Percentiles rank a stretch among this genome's conserved stretches.
Evolutionary conservation across 441 rosid genomes (phyloP).

Genomic region (Populus trichocarpa): DNA sequence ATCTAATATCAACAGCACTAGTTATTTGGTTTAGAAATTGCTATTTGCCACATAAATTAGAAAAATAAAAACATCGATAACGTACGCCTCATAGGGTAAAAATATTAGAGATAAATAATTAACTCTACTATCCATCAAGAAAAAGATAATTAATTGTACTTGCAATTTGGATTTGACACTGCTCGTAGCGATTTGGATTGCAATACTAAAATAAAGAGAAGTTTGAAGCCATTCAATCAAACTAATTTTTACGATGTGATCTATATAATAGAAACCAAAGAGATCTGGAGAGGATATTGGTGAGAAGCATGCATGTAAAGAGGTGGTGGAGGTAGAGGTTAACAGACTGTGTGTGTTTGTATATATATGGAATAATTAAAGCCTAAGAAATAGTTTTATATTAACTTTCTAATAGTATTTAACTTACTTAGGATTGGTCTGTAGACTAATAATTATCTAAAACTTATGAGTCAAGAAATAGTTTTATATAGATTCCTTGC

Average conservation of each 20-base stretch:
- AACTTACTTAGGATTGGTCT: too few relatives aligned
- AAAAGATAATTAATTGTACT: neutral
- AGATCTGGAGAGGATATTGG: neutral
- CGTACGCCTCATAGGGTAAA: neutral
- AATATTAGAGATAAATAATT: too few relatives aligned
- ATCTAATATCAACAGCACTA: too few relatives aligned
- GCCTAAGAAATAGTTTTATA: neutral
- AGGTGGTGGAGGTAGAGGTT: neutral
- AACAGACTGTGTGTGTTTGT: neutral
- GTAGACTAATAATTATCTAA: too few relatives aligned
- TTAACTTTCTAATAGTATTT: too few relatives aligned
- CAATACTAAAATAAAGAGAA: neutral
- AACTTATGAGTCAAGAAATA: too few relatives aligned
- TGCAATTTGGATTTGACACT: neutral
- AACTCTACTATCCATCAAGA: neutral
- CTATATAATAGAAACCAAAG: neutral
- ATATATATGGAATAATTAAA: neutral
- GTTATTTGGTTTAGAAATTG: too few relatives aligned
- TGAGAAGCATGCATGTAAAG: neutral
- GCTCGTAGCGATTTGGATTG: neutral
- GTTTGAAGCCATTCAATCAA: neutral
- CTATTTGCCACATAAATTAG: neutral
- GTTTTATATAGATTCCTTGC: neutral
- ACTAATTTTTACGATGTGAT: neutral
- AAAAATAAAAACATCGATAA: too few relatives aligned